Evolutionary conservation across 2,329 filamentous ascomycete species (phyloP).

Genomic region (Colletotrichum filicis): DNA sequence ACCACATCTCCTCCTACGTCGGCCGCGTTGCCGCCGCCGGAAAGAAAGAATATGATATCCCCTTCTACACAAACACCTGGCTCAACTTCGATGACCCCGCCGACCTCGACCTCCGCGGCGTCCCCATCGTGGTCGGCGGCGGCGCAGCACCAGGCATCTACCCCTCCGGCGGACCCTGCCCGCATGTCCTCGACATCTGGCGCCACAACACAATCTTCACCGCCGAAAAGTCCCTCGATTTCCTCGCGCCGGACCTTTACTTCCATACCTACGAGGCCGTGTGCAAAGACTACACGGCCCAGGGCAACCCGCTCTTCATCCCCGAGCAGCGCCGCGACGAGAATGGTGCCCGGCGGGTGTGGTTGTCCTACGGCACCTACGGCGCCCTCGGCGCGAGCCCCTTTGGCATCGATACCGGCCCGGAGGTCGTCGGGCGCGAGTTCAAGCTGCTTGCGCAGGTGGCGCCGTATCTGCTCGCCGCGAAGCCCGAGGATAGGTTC

Average conservation of each 20-base stretch:
- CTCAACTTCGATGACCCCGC: slow-evolving; percentile 47
- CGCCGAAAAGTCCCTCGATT: slow-evolving; percentile 49
- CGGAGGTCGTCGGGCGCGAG: slow-evolving; percentile 43
- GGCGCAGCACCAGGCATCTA: slow-evolving; percentile 48
- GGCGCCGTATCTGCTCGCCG: slow-evolving; percentile 41
- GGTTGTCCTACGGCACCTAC: slow-evolving; percentile 53
- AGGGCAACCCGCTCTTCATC: slow-evolving; percentile 59
- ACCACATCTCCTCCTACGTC: slow-evolving; percentile 47
- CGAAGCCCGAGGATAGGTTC: slow-evolving; percentile 45
- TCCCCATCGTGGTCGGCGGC: slow-evolving; percentile 48
- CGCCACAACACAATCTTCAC: slow-evolving; percentile 44
- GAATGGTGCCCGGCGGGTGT: slow-evolving; percentile 53
- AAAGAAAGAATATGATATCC: slow-evolving; percentile 45
- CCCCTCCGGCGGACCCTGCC: slow-evolving; percentile 48
- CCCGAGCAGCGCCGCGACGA: slow-evolving; percentile 63
- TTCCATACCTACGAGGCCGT: slow-evolving; percentile 57
- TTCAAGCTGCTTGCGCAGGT: slow-evolving; percentile 46
- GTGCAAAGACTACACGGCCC: slow-evolving; percentile 55
- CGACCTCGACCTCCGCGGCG: slow-evolving; percentile 44
- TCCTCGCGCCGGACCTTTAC: slow-evolving; percentile 60
- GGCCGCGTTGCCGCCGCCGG: slow-evolving; percentile 48
- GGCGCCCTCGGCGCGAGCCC: slow-evolving; percentile 50
- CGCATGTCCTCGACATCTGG: slow-evolving; percentile 52
- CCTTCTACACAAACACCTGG: slow-evolving; percentile 50
- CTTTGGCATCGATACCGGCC: slow-evolving; percentile 52